A percentile compares a stretch with the other conserved stretches of the same genome.
Evolutionary conservation across 2,329 filamentous ascomycete genomes (phyloP).

Genomic region (Cercospora janseana): DNA sequence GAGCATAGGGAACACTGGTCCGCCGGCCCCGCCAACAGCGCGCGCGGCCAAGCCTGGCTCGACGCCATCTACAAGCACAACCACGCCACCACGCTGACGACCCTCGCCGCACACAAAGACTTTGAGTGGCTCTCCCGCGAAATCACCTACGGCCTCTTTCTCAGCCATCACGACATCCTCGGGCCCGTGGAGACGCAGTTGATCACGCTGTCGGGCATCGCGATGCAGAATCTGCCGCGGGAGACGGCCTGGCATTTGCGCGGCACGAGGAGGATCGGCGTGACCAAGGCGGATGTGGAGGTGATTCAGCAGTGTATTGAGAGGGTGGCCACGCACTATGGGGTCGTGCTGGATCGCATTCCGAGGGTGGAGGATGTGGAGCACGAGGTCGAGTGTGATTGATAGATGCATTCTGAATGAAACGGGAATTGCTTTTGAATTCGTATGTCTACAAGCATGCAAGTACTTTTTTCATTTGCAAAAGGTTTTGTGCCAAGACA

Average conservation of each 20-base stretch:
- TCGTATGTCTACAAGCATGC: no score
- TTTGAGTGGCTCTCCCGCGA: conserved; percentile 54
- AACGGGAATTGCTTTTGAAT: no score
- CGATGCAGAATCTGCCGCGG: conserved; percentile 56
- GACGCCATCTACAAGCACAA: conserved; percentile 57
- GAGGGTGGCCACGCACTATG: conserved; percentile 40
- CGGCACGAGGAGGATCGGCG: conserved; percentile 50
- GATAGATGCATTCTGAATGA: background rate
- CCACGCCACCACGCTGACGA: conserved; percentile 40
- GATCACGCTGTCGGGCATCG: conserved; percentile 55
- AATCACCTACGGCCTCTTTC: conserved; percentile 59
- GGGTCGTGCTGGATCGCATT: conserved; percentile 37
- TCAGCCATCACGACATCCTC: conserved; percentile 56
- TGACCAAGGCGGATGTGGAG: conserved; percentile 48
- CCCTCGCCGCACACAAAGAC: conserved; percentile 47
- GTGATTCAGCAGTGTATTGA: conserved; percentile 43
- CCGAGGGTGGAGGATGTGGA: conserved; percentile 44
- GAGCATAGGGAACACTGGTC: conserved; percentile 54
- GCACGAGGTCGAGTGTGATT: conserved; percentile 38
- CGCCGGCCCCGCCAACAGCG: conserved; percentile 55
- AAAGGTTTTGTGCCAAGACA: no score
- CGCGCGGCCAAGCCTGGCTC: conserved; percentile 57
- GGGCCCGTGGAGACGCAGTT: conserved; percentile 57
- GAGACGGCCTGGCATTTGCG: conserved; percentile 58
- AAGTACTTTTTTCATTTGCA: no score